Percentiles rank a stretch among this genome's conserved stretches.
These are phyloP conservation scores for Malus domestica DNA, from an alignment of 306 rosid genomes.

Conservation along the genomic window ASM211411v1 NC_041790.1:34148001-34148500, in stretches of 20 bases:
- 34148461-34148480: constrained; percentile 12
- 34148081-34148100: not conserved
- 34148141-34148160: constrained; percentile 14
- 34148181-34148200: constrained; percentile 23
- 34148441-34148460: constrained; percentile 18
- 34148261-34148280: constrained; percentile 15
- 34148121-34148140: not conserved
- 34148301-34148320: constrained; percentile 18
- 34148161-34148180: constrained; percentile 28
- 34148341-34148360: constrained; percentile 30
- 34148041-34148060: no score
- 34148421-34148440: constrained; percentile 21
- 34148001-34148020: no score
- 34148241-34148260: constrained; percentile 17
- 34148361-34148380: constrained; percentile 11
- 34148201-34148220: constrained; percentile 30
- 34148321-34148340: constrained; percentile 2
- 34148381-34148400: constrained; percentile 5
- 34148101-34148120: not conserved
- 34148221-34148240: constrained; percentile 34
- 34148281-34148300: constrained; percentile 28
- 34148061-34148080: not conserved
- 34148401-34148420: constrained; percentile 13
- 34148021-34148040: no score
- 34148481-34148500: not conserved